These are phyloP conservation scores for Paraphoma chrysanthemicola DNA, from an alignment of 2,329 filamentous ascomycete genomes.

Conservation along the genomic window DNA sequence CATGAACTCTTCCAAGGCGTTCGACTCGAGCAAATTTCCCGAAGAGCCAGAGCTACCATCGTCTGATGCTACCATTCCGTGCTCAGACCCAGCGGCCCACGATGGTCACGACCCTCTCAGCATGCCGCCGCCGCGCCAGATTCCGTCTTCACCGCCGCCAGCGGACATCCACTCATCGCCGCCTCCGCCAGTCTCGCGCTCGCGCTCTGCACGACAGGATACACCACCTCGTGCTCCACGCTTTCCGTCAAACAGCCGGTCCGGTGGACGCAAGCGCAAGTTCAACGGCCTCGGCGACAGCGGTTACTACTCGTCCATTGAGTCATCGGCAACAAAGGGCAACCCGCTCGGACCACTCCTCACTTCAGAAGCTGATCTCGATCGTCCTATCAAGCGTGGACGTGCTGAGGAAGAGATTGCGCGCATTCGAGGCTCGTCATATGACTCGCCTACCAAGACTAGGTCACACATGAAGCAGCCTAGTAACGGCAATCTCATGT, in stretches of 20 bases:
- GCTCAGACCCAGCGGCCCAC: slow-evolving; percentile 57
- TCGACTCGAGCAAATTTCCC: slow-evolving; percentile 59
- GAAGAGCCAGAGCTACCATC: slow-evolving; percentile 57
- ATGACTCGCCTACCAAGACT: slow-evolving; percentile 84
- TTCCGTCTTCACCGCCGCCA: slow-evolving; percentile 73
- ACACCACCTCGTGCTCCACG: slow-evolving; percentile 77
- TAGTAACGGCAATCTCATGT: slow-evolving; percentile 39
- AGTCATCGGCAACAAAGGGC: slow-evolving; percentile 84
- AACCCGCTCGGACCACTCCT: slow-evolving; percentile 69
- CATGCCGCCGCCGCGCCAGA: slow-evolving; percentile 54
- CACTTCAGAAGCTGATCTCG: slow-evolving; percentile 75
- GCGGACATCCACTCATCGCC: slow-evolving; percentile 87
- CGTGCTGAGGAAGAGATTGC: slow-evolving; percentile 96
- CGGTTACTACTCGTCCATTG: slow-evolving; percentile 94
- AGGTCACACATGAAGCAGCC: slow-evolving; percentile 62
- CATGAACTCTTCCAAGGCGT: slow-evolving; percentile 50
- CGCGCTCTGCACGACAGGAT: slow-evolving; percentile 64
- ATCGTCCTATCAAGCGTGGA: slow-evolving; percentile 84
- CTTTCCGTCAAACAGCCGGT: slow-evolving; percentile 68
- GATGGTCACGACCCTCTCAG: slow-evolving; percentile 53
- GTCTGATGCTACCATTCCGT: slow-evolving; percentile 60
- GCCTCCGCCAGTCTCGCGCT: slow-evolving; percentile 77
- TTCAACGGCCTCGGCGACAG: slow-evolving; percentile 86
- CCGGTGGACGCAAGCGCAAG: slow-evolving; percentile 76
- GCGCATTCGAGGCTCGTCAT: slow-evolving; percentile 88